Conservation (phyloP, 805 yeast genomes). For the Suhomyces xylopsoci region DNA sequence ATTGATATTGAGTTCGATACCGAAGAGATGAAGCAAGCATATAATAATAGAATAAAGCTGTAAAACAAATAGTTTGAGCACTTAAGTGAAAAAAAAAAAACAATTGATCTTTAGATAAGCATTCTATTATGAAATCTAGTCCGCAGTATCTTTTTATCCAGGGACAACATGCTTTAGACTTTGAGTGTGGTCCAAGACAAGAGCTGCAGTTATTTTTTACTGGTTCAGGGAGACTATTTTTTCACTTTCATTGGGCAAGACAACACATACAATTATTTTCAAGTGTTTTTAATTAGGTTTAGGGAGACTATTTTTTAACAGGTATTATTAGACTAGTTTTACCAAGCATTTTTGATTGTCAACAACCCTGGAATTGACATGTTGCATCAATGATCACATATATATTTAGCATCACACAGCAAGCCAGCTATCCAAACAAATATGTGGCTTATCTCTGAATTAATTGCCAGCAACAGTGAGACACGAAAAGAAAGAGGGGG, state of each 20-base stretch:
- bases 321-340: not conserved
- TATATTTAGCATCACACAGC: not conserved
- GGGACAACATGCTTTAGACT: not conserved
- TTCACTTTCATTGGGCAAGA: not conserved
- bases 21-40: conserved; percentile 15
- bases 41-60: not conserved
- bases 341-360: not conserved
- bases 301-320: not conserved
- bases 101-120: not conserved
- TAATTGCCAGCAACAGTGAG: not conserved
- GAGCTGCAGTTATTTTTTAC: not conserved
- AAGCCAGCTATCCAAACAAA: not conserved
- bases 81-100: not conserved
- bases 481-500: not conserved
- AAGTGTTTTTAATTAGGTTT: not conserved
- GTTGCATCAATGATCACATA: not conserved
- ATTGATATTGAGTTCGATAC: conserved; percentile 30
- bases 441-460: not conserved
- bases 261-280: not conserved
- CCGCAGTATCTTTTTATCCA: not conserved
- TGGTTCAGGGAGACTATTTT: too few relatives aligned
- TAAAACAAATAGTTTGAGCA: not conserved
- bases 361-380: not conserved
- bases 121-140: not conserved
- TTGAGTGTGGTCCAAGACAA: not conserved